A percentile compares a stretch with the other conserved stretches of the same genome.
These are phyloP conservation scores for Erigeron canadensis DNA, from an alignment of 129 eudicot genomes.

Conservation along the genomic window DNA sequence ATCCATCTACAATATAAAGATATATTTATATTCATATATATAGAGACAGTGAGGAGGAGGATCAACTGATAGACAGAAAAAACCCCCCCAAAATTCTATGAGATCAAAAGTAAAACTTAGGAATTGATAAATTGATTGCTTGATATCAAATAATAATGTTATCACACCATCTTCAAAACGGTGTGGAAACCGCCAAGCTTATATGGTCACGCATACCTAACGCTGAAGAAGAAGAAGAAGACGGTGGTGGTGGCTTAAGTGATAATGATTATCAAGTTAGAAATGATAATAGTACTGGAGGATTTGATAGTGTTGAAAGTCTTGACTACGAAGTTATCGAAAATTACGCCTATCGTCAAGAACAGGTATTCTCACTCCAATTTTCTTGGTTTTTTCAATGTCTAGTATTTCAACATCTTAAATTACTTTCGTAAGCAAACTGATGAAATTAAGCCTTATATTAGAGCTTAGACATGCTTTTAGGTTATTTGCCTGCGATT, in stretches of 20 bases:
- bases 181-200: slow-evolving; percentile 75
- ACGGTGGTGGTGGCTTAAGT: slow-evolving; percentile 33
- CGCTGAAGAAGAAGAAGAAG: slow-evolving; percentile 44
- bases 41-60: too few species aligned
- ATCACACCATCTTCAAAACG: slow-evolving; percentile 81
- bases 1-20: too few species aligned
- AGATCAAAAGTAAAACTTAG: too few species aligned
- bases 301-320: slow-evolving; percentile 63
- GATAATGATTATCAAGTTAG: slow-evolving; percentile 31
- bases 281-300: slow-evolving; percentile 18
- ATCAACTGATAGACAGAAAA: too few species aligned
- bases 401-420: not conserved
- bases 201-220: slow-evolving; percentile 86
- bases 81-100: too few species aligned
- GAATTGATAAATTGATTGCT: too few species aligned
- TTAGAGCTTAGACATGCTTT: too few species aligned
- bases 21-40: too few species aligned
- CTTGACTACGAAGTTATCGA: slow-evolving; percentile 97
- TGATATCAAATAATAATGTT: slow-evolving; percentile 36
- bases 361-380: slow-evolving; percentile 48
- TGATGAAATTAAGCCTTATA: too few species aligned
- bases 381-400: too few species aligned
- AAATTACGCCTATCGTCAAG: slow-evolving; percentile 83
- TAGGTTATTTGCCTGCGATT: too few species aligned
- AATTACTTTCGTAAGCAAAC: too few species aligned